Base-by-base conservation (phyloP, 2,329 filamentous ascomycete species). In the Fusarium succisae region DNA sequence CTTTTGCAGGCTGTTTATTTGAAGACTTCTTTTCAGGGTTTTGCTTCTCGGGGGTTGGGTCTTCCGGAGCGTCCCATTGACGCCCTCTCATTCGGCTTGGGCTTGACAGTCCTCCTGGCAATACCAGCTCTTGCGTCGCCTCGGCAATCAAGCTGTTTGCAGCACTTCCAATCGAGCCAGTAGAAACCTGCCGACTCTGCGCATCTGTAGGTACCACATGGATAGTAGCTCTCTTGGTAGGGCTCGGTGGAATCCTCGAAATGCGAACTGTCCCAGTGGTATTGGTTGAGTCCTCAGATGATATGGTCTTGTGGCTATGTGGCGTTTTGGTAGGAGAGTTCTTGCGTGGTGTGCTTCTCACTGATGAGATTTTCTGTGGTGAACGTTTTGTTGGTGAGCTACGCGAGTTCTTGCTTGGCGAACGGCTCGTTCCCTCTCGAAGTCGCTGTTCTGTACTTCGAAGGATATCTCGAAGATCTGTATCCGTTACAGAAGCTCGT, bases 401-500 rank as follows among this genome's bases (percentile, higher is more conserved):
- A 30, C 67, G 62, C 11, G 80, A 73, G 37, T 78, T 81, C 76
- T 82, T 82, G 28, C 73, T 71, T 0, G 81, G 80, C 5, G 82
- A 82, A 22, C 64, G 69, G 26, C 76, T 80, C 15, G 64, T 76
- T 8, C 84, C 84, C 8, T 85, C 82, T 26, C 84, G 81, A 20
- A 90, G 82, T 15, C 88, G 82, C 80, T 86, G 81, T 32, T 89
- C 88, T 3, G 88, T 90, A 39, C 83, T 87, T 48, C 83, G 83
- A 38, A 90, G 80, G 35, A 90, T 90, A 67, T 86, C 82, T 3
- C 84, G 82, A 32, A 90, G 77, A 3, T 87, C 87, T 17, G 84
- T 83, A 70, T 89, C 88, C 1, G 87, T 80, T 26, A 70, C 74
- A 6, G 77, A 79, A 5, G 73, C 70, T 37, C 76, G 69, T 17